Evolutionary conservation across 1,284 basidiomycete genomes (phyloP).

Genomic region (Pseudozyma flocculosa): DNA sequence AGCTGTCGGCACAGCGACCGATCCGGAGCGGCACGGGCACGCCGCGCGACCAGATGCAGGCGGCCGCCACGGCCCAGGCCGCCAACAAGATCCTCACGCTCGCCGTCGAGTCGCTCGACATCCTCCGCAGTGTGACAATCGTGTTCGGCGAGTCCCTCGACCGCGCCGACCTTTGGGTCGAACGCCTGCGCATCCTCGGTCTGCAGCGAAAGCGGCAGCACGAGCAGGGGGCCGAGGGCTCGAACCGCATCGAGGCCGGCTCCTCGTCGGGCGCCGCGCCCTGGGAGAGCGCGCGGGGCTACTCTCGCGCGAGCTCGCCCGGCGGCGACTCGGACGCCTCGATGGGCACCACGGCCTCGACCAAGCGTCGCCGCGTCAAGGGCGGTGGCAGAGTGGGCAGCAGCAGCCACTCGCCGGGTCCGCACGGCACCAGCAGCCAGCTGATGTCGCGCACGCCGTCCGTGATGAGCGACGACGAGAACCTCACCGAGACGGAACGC

Average conservation of each 20-base stretch:
- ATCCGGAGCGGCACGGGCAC: constrained; percentile 16
- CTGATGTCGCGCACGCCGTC: constrained; percentile 29
- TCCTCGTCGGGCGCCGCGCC: constrained; percentile 11
- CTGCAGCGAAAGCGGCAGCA: constrained; percentile 48
- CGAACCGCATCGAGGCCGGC: constrained; percentile 16
- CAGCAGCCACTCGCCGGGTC: constrained; percentile 5
- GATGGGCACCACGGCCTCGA: constrained; percentile 39
- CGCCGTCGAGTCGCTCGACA: constrained; percentile 85
- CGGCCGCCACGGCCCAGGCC: constrained; percentile 61
- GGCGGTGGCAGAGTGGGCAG: constrained; percentile 14
- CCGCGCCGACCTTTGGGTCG: constrained; percentile 76
- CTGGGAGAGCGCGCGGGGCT: constrained; percentile 34
- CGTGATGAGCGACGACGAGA: constrained; percentile 20
- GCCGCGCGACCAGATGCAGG: constrained; percentile 33
- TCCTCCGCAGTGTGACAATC: constrained; percentile 80
- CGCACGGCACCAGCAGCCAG: too few species aligned
- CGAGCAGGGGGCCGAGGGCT: constrained; percentile 16
- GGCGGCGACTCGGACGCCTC: constrained; percentile 30
- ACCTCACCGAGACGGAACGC: constrained; percentile 25
- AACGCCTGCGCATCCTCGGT: constrained; percentile 46
- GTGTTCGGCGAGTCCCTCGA: constrained; percentile 86
- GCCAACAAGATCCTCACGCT: constrained; percentile 79
- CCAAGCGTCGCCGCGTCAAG: constrained; percentile 29
- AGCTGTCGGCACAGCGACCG: constrained; percentile 19
- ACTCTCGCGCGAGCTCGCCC: constrained; percentile 23